These are phyloP conservation scores for Diaporthe sp. DNA, from an alignment of 2,329 filamentous ascomycete genomes.

Conservation along the genomic window DNA sequence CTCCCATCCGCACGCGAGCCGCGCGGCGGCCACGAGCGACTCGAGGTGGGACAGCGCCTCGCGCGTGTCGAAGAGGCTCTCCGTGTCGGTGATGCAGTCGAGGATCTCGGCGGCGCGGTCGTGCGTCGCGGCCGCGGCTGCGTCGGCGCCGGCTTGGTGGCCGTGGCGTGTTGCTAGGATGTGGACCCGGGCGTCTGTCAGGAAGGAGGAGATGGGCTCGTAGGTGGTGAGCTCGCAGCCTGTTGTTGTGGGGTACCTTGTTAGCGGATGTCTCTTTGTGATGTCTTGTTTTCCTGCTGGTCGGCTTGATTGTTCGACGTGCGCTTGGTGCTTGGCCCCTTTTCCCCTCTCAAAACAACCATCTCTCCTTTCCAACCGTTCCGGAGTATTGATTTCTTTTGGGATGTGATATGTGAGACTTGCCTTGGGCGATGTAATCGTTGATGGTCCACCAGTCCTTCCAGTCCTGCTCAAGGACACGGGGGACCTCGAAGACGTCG, in stretches of 20 bases:
- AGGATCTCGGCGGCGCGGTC: not conserved
- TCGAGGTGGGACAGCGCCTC: not conserved
- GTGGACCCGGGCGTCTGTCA: not conserved
- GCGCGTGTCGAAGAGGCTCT: not conserved
- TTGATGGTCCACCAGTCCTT: slow-evolving; percentile 7
- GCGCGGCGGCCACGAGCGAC: not conserved
- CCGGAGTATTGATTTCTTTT: not conserved
- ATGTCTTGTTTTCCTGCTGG: not conserved
- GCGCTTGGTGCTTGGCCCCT: not conserved
- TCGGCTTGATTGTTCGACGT: not conserved
- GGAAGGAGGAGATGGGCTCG: slow-evolving; percentile 8
- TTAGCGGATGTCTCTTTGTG: not conserved
- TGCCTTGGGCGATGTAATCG: not conserved
- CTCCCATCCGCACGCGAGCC: not conserved
- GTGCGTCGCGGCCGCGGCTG: not conserved
- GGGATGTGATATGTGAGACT: not conserved
- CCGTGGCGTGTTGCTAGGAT: not conserved
- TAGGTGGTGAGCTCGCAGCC: not conserved
- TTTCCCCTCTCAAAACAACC: not conserved
- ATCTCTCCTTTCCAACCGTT: not conserved
- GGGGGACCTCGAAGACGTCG: not conserved
- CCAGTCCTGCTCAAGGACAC: not conserved
- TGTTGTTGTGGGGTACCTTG: not conserved
- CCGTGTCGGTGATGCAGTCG: not conserved
- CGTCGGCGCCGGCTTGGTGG: not conserved